Evolutionary conservation across 495 filamentous ascomycete species (phyloP).

Genomic region (Penicillium macrosclerotiorum): DNA sequence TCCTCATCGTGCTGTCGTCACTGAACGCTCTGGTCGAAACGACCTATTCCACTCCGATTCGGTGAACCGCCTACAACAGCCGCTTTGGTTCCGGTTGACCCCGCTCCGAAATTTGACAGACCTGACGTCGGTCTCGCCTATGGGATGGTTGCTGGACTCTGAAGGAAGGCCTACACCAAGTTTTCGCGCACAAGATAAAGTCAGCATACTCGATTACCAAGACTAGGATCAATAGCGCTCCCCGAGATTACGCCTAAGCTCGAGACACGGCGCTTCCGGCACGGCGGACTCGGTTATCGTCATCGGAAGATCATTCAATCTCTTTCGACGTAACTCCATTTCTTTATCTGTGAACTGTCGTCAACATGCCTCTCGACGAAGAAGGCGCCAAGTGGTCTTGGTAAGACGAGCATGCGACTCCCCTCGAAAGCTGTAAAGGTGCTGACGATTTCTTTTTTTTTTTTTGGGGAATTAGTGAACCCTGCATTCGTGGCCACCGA

Average conservation of each 20-base stretch:
- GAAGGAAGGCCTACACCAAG: not conserved
- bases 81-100: conserved; percentile 1
- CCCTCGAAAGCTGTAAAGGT: no score
- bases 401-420: no score
- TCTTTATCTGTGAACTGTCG: not conserved
- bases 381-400: conserved; percentile 52
- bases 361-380: conserved; percentile 48
- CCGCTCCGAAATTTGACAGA: conserved; percentile 1
- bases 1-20: conserved; percentile 4
- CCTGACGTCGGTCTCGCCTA: not conserved
- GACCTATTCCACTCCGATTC: not conserved
- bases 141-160: not conserved
- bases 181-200: not conserved
- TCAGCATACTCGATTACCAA: no score
- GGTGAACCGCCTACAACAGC: not conserved
- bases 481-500: conserved; percentile 83
- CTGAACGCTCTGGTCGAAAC: conserved; percentile 1
- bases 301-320: conserved; percentile 4
- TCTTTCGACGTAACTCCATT: not conserved
- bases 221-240: no score
- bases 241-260: not conserved
- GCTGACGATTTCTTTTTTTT: conserved; percentile 12
- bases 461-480: conserved; percentile 61
- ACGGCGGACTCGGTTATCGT: not conserved
- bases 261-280: not conserved